Percentiles rank a stretch among this genome's conserved stretches.
Conservation (phyloP, 2,329 filamentous ascomycete genomes). For the Aspergillus pseudonomiae region DNA sequence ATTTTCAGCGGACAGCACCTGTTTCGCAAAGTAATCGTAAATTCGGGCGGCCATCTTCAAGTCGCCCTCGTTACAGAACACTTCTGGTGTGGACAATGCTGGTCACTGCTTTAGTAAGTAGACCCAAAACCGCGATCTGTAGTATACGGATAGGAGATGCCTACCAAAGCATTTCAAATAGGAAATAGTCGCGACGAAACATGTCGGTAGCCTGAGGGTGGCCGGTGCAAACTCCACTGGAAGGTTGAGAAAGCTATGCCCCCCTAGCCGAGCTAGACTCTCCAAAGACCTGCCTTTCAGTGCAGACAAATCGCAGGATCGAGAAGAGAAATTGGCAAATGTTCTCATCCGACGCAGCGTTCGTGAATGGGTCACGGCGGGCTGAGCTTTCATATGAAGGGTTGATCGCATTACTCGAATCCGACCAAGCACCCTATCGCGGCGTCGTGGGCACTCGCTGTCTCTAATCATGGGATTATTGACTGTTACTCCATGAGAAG, state of each 20-base stretch:
- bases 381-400: slow-evolving; percentile 27
- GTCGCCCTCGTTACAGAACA: slow-evolving; percentile 42
- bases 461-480: slow-evolving; percentile 3
- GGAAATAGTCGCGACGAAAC: slow-evolving; percentile 44
- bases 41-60: slow-evolving; percentile 36
- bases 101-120: slow-evolving; percentile 10
- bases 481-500: slow-evolving; percentile 7
- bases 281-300: slow-evolving; percentile 43
- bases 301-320: slow-evolving; percentile 33
- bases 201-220: slow-evolving; percentile 44
- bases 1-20: slow-evolving; percentile 42
- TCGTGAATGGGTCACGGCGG: slow-evolving; percentile 17
- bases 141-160: background rate
- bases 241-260: slow-evolving; percentile 42
- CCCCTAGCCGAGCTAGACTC: slow-evolving; percentile 47
- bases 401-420: slow-evolving; percentile 41
- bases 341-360: slow-evolving; percentile 45
- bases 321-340: slow-evolving; percentile 35
- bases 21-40: slow-evolving; percentile 45
- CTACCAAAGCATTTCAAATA: slow-evolving; percentile 43
- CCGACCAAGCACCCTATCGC: slow-evolving; percentile 29
- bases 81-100: slow-evolving; percentile 33
- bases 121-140: background rate
- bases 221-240: slow-evolving; percentile 42
- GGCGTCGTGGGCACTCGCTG: slow-evolving; percentile 17